Base-by-base conservation (phyloP, 495 filamentous ascomycete genomes). In the Neurospora hispaniola region DNA sequence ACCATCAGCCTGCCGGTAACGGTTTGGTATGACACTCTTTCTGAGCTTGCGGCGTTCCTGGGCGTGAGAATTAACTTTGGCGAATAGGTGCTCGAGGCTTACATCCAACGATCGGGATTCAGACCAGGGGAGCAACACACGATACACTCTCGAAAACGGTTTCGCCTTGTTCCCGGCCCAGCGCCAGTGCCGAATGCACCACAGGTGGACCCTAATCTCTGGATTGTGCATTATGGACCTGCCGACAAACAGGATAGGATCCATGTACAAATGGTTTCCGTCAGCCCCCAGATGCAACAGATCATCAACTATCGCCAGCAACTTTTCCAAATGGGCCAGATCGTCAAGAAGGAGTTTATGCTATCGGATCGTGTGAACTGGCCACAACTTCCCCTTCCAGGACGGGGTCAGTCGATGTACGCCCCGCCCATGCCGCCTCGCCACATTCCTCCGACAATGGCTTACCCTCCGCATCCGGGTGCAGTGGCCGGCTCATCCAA, bases 271-370 rank as follows among this genome's bases (percentile, higher is more conserved):
- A 83, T 87, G 38, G 88, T 97, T 23, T 90, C 86, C 1, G 78
- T 85, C 27, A 80, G 84, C 41, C 86, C 87, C 7, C 87, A 87
- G 42, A 83, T 89, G 10, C 90, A 92, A 69, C 78, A 79, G 39
- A 85, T 87, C n/a, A 82, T 94, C 76, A 81, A 83, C 18, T 86
- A 90, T 70, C 89, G 94, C 20, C 83, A 84, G 35, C 90, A 89
- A 75, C 84, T 98, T 9, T 90, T 96, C 76, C 85, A 84, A 42
- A 89, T 91, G 74, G 95, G 96, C 38, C 92, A 93, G 77, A 88
- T 98, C 42, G 86, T 89, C 54, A 91, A 92, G 72, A 97, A 97
- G 76, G 94, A 97, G 75, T 99, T 99, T 78, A 94, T 97, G 88
- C 87, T 99, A 31, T 88, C 90, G 48, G 96, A 99, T 80, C 88